Base-by-base conservation (phyloP, 306 rosid genomes). In the Malus asiatica region DNA sequence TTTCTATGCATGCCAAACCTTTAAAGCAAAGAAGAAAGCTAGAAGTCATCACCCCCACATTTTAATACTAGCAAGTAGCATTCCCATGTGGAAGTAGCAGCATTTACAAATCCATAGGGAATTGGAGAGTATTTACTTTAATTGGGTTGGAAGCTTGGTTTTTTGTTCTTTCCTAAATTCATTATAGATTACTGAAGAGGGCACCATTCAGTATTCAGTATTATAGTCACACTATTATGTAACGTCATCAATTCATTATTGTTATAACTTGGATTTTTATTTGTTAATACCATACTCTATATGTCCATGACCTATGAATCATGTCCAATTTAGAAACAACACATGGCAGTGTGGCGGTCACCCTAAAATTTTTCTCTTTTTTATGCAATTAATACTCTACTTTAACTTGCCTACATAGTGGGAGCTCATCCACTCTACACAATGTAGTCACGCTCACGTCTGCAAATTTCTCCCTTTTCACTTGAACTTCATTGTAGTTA, bases 31-130 rank as follows among this genome's bases (percentile, higher is more conserved):
- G 35, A 22, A 55, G 60, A 72, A 66, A 38, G 71, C 73, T 69
- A 35, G 32, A 80, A 83, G 82, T 78, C 78, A 51, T 66, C 57
- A 59, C 72, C 65, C 44, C 63, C 66, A 55, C 66, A 53, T 6
- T 66, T 61, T 72, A 82, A 52, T 78, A 76, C 72, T 68, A 27
- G 68, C 77, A 65, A 71, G 44, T 40, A 40, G 44, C 44, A 40
- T 8, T 40, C 68, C 75, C 88, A 85, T 80, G 88, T 83, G 88
- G 85, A 85, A 75, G 45, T 46, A 33, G 79, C 55, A 61, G 66
- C 55, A 79, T 72, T 48, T 75, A 68, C 73, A 76, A 80, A 73
- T 40, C 30, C 68, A 66, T 80, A 77, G 76, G 81, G 72, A 85
- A 73, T 79, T 82, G 71, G 78, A 71, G 69, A 67, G 58, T 60